Evolutionary conservation across 805 yeast genomes (phyloP), one percentile per base, ranked within the genome.

Genomic region (Candida incommunis): DNA sequence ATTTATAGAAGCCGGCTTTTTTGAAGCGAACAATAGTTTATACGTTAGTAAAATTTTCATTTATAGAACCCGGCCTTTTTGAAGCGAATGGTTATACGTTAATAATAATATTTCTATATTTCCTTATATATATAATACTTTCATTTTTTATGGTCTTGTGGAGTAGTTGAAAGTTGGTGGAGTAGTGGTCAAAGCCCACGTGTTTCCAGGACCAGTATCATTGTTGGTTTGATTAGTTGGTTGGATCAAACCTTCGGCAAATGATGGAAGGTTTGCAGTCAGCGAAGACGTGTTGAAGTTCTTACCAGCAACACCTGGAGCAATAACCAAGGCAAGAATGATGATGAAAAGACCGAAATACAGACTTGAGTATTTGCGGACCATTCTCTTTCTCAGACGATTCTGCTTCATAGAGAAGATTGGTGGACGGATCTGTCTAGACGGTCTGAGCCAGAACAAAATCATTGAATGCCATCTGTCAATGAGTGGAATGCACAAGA

Each of bases 371-470:
- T 92, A 92, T 68, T 86, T 87, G 67, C 83, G 80, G 29, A 92
- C 95, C 94, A 92, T 90, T 71, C 98, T 81, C 82, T 82, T 86
- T 67, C 98, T 82, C 66, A 88, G 78, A 69, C 85, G 81, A 47
- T 94, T 90, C 71, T 92, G 97, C 70, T 92, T 92, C 69, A 90
- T 72, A 18, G 97, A 86, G 70, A 86, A 88, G 63, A 92, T 87
- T 58, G 98, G 97, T 50, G 96, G 96, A 68, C 97, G 83, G 61
- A 92, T 88, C 70, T 87, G 95, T 69, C 94, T 81, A 51, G 92
- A 73, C 47, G 98, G 98, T 64, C 86, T 84, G 69, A 94, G 81
- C 99, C 99, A 92, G 81, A 92, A 92, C 67, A 92, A 73, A 94
- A 90, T 82, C 65, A 87, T 80, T 41, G 98, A 90, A 68, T 92